These are phyloP conservation scores for Talaromyces funiculosus DNA, from an alignment of 2,329 filamentous ascomycete genomes.

Conservation along the genomic window DNA sequence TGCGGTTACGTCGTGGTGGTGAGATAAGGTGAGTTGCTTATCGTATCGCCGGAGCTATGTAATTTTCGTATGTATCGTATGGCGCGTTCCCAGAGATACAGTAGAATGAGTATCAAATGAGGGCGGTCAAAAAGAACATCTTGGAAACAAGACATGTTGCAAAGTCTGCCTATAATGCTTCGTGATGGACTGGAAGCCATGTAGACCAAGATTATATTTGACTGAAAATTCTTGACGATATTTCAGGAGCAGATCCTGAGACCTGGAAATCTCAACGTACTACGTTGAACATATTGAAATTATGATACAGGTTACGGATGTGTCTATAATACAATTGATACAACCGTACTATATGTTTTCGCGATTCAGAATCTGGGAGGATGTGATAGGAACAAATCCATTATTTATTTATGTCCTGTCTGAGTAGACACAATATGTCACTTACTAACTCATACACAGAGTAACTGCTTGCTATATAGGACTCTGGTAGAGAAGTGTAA, in stretches of 20 bases:
- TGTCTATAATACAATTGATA: neutral
- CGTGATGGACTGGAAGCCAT: neutral
- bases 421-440: neutral
- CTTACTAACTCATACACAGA: neutral
- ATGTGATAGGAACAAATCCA: too few relatives aligned
- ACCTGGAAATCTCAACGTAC: neutral
- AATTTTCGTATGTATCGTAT: constrained; percentile 14
- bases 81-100: constrained; percentile 13
- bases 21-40: neutral
- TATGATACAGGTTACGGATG: neutral
- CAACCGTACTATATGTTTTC: neutral
- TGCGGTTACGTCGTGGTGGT: neutral
- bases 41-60: constrained; percentile 9
- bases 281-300: neutral
- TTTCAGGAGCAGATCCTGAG: neutral
- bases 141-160: neutral
- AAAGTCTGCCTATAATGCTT: neutral
- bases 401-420: neutral
- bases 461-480: neutral
- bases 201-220: neutral
- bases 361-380: neutral
- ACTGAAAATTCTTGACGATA: neutral
- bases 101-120: neutral
- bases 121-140: neutral
- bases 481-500: neutral